Evolutionary conservation across 2,329 filamentous ascomycete genomes (phyloP), one percentile per base, ranked within the genome.

Genomic region (Plectosphaerella cucumerina): DNA sequence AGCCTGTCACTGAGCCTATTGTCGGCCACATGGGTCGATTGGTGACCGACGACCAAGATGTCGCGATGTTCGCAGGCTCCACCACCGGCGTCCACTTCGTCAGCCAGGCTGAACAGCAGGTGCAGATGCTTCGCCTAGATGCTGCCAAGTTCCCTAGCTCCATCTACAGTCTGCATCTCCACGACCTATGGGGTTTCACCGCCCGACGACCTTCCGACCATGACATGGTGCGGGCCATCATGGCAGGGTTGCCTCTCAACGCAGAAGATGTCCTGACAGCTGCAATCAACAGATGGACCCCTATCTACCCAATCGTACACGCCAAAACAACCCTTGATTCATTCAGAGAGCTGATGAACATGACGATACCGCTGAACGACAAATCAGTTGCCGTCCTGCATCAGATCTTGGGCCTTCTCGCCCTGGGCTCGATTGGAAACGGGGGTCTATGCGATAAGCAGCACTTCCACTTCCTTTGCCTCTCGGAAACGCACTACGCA

Each of bases 71-170:
- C 45, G 56, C 53, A 0, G 60, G 60, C 2, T 62, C 60, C 2
- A 58, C 60, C 2, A 62, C 60, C 1, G 60, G 60, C 3, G 60
- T 62, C 6, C 60, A 62, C 35, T 62, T 62, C 42, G 60, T 61
- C 18, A 57, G 54, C 33, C 60, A 62, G 41, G 58, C 58, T 1
- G 60, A 62, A 41, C 60, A 62, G 26, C 59, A 59, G 20, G 33
- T 62, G 10, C 58, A 62, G 15, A 54, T 60, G 46, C 54, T 55
- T 11, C 47, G 53, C 4, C 57, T 61, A 46, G 54, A 61, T 23
- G 50, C 59, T 1, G 42, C 8, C 14, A 44, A 22, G 10, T 58
- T 62, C 12, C 60, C 60, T 2, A 61, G 58, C 26, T 56, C 58
- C 15, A 54, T 58, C 0, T 62, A 62, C 20, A 53, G 57, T 10